Evolutionary conservation across 2,329 filamentous ascomycete genomes (phyloP).

Genomic region (Monosporascus sp.): DNA sequence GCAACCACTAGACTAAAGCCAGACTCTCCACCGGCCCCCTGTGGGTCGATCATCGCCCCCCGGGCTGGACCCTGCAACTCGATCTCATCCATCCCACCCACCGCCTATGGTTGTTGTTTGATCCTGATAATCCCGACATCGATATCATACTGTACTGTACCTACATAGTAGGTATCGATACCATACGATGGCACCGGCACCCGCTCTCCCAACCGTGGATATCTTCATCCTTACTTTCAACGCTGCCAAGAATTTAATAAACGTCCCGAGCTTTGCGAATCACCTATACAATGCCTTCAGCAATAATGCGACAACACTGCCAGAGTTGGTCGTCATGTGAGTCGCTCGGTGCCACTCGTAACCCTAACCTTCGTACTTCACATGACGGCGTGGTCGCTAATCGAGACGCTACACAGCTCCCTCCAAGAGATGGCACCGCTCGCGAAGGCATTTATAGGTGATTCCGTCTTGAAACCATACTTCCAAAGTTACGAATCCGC

Average conservation of each 20-base stretch:
- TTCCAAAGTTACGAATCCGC: conserved; percentile 66
- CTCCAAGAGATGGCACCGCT: conserved; percentile 90
- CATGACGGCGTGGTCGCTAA: not conserved
- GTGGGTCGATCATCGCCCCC: no score
- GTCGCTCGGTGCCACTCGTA: conserved; percentile 18
- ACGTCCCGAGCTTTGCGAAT: conserved; percentile 63
- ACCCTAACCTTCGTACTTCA: no score
- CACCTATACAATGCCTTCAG: conserved; percentile 61
- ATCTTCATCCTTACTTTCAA: conserved; percentile 86
- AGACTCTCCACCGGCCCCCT: no score
- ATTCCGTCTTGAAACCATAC: conserved; percentile 72
- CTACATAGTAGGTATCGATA: no score
- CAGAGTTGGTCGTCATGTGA: conserved; percentile 54
- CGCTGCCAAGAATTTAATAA: conserved; percentile 68
- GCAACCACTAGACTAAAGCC: no score
- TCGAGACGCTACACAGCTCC: conserved; percentile 45
- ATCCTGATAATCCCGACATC: no score
- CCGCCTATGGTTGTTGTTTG: no score
- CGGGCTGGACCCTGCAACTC: not conserved
- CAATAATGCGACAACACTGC: conserved; percentile 40
- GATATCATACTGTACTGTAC: no score
- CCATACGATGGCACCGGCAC: conserved; percentile 28
- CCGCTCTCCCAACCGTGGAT: conserved; percentile 51
- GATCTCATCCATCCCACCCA: not conserved
- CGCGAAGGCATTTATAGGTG: conserved; percentile 77